Percentiles rank a stretch among this genome's conserved stretches.
These are phyloP conservation scores for Halenospora varia DNA, from an alignment of 495 filamentous ascomycete species.

Conservation along the genomic window DNA sequence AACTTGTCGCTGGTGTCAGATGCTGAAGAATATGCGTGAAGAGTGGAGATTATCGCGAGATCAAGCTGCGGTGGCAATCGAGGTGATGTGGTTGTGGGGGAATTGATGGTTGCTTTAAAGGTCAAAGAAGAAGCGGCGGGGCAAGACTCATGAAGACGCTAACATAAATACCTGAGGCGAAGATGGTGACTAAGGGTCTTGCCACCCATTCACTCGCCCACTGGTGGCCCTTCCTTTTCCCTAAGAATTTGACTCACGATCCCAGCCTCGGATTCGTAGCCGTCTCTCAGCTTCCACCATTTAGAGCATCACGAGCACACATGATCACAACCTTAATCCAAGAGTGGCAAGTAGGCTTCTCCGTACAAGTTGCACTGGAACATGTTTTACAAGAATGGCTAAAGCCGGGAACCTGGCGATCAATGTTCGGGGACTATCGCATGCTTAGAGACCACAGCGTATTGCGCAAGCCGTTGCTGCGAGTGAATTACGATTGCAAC, in stretches of 20 bases:
- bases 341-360: too few species aligned
- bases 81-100: not conserved
- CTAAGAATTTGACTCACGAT: not conserved
- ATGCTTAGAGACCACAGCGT: not conserved
- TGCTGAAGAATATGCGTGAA: not conserved
- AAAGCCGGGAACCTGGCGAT: not conserved
- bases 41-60: constrained; percentile 18
- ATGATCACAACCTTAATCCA: not conserved
- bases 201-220: too few species aligned
- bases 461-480: too few species aligned
- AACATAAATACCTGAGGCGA: not conserved
- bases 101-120: not conserved
- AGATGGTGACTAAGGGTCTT: too few species aligned
- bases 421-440: not conserved
- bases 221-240: too few species aligned
- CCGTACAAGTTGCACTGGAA: too few species aligned
- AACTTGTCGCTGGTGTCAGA: constrained; percentile 13
- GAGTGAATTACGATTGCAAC: too few species aligned
- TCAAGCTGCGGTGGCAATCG: too few species aligned
- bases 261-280: not conserved
- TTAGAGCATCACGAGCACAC: not conserved
- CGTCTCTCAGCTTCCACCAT: not conserved
- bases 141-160: not conserved
- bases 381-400: too few species aligned
- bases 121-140: not conserved